Base-by-base conservation (phyloP, 345 rosid genomes). In the Citrus medica region DNA sequence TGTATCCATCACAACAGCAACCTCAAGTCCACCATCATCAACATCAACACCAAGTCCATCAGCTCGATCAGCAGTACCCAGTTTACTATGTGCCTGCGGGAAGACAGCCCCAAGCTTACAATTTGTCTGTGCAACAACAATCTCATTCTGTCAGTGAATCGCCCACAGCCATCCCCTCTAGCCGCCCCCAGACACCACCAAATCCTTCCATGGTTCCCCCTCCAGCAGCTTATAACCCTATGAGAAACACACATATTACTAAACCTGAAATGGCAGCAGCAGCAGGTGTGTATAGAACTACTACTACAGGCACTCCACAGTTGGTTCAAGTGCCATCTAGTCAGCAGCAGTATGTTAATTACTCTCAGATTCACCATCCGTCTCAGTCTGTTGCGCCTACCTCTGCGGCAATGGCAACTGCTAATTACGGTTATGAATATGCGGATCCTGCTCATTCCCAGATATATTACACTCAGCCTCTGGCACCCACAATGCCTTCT, bases 41-140 rank as follows among this genome's bases (percentile, higher is more conserved):
- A 14, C 77, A 63, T 10, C 78, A 83, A 17, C 58, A 53, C 7
- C 58, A 53, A 53, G 58, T 53, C 13, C 90, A 83, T 59, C 98
- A 92, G 79, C 84, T 90, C 65, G 97, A 91, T 80, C 98, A 94
- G 87, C 98, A 90, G 75, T 94, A 94, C 71, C 93, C 94, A 3
- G 76, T 94, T 61, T 96, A 92, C 74, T 96, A 92, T 80, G 81
- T 92, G 80, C 87, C 88, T 2, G 80, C 95, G 22, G 81, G 92
- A 24, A 88, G 88, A 76, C 97, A 87, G 59, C 83, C 89, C 25
- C 93, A 86, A 80, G 84, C 90, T 66, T 91, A 89, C 67, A 89
- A 84, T 81, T 37, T 95, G 70, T 87, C 92, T 38, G 81, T 89
- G 75, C 97, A 90, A 65, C 97, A 90, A 80, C 93, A 91, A 66